Base-by-base conservation (phyloP, 1,284 basidiomycete genomes). In the Prillingera fragicola region DNA sequence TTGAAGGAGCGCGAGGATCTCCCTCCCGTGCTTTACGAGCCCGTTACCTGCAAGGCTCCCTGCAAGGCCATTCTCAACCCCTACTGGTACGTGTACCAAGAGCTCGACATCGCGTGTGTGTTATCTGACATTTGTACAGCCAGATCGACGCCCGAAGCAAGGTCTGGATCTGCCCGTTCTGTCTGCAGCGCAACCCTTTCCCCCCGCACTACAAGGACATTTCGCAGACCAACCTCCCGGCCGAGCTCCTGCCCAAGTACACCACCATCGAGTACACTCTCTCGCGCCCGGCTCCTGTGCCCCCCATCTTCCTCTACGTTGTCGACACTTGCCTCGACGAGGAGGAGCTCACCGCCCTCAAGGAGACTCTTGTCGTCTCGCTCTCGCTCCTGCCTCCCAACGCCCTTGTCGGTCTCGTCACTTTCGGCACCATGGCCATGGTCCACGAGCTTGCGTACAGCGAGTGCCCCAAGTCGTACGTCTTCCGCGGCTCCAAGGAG, bases 191-290 rank as follows among this genome's bases (percentile, higher is more conserved):
- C 52, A 98, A 97, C 70, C 84, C 92, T 2, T 97, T 98, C 75
- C 94, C 94, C 8, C 89, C 91, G 1, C 94, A 98, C 73, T 98
- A 98, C 79, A 95, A 96, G 75, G 94, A 98, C 71, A 95, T 98
- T 59, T 91, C 90, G 49, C 88, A 86, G 74, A 94, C 88, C 54
- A 97, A 97, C 72, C 79, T 97, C 19, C 94, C 94, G 34, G 86
- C 91, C 17, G 94, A 98, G 73, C 79, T 98, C 22, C 73, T 96
- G 33, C 92, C 94, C 64, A 95, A 96, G 74, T 97, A 97, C 78
- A 97, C 94, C 35, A 98, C 94, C 14, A 96, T 98, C 74, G 94
- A 98, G 75, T 97, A 98, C 76, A 97, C 92, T 9, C 84, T 98
- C 39, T 80, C 85, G 32, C 82, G 94, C 43, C 85, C 89, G 10